Evolutionary conservation across 768 basidiomycete species (phyloP).

Genomic region (Suillus occidentalis): DNA sequence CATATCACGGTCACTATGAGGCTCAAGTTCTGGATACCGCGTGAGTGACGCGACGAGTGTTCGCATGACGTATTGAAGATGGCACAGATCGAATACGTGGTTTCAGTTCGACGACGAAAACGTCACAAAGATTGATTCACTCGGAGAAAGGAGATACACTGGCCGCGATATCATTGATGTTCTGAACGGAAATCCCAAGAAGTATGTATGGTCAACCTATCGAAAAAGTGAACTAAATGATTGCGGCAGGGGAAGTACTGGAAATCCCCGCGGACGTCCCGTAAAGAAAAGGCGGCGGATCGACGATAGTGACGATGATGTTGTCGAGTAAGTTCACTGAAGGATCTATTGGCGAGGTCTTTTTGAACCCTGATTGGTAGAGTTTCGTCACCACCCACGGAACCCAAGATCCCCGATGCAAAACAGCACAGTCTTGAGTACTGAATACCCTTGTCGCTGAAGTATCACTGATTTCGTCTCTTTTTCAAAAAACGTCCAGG

Average conservation of each 20-base stretch:
- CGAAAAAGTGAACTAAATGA: conserved; percentile 1
- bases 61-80: conserved; percentile 5
- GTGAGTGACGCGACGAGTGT: conserved; percentile 41
- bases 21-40: conserved; percentile 74
- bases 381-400: conserved; percentile 17
- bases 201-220: conserved; percentile 24
- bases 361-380: conserved; percentile 15
- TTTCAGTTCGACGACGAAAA: conserved; percentile 91
- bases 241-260: conserved; percentile 22
- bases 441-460: conserved; percentile 54
- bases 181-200: conserved; percentile 27
- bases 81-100: conserved; percentile 66
- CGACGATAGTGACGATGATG: conserved; percentile 61
- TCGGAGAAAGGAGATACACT: conserved; percentile 45
- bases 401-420: conserved; percentile 20
- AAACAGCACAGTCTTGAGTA: conserved; percentile 4
- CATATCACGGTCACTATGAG: conserved; percentile 89
- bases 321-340: conserved; percentile 27
- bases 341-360: conserved; percentile 14
- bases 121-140: conserved; percentile 61
- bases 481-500: conserved; percentile 29
- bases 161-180: conserved; percentile 31
- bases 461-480: conserved; percentile 37
- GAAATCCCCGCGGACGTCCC: conserved; percentile 39
- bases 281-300: conserved; percentile 54